Evolutionary conservation across 371 early-diverging fungal genomes (phyloP), one percentile per base, ranked within the genome.

Genomic region (Mortierella polycephala): DNA sequence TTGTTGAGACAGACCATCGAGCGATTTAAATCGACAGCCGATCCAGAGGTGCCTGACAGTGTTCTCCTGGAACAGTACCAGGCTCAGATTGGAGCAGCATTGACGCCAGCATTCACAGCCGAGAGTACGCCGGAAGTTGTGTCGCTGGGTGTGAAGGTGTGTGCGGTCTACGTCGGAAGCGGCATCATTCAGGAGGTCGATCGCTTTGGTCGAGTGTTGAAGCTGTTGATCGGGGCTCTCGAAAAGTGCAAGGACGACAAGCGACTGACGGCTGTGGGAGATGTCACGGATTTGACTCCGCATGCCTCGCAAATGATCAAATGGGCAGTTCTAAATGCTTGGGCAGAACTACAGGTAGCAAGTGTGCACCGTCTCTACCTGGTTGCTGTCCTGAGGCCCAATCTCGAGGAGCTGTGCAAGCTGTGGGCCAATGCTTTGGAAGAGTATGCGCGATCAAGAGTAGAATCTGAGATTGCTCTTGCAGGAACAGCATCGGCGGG

Each of bases 31-130:
- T 67, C 75, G 8, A 88, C 91, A 0, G 72, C 81, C 8, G 96
- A 95, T 83, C 95, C 95, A 11, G 96, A 96, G 67, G 86, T 92
- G 55, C 93, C 92, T 30, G 96, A 87, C 57, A 92, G 91, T 64
- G 82, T 90, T 0, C 81, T 96, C 0, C 76, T 96, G 53, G 96
- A 95, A 75, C 96, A 95, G 68, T 96, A 95, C 72, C 94, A 95
- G 71, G 87, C 96, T 0, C 96, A 96, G 76, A 94, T 96, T 55
- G 91, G 92, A 39, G 93, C 95, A 3, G 95, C 96, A 0, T 82
- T 96, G 44, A 94, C 94, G 0, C 96, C 96, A 6, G 95, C 94
- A 7, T 95, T 96, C 75, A 87, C 89, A 0, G 82, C 88, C 0
- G 94, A 96, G 53, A 87, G 93, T 1, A 87, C 91, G 0, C 92